phyloP scores from a whole-genome alignment of 495 filamentous ascomycete species.

The Hypoxylon rickii region DNA sequence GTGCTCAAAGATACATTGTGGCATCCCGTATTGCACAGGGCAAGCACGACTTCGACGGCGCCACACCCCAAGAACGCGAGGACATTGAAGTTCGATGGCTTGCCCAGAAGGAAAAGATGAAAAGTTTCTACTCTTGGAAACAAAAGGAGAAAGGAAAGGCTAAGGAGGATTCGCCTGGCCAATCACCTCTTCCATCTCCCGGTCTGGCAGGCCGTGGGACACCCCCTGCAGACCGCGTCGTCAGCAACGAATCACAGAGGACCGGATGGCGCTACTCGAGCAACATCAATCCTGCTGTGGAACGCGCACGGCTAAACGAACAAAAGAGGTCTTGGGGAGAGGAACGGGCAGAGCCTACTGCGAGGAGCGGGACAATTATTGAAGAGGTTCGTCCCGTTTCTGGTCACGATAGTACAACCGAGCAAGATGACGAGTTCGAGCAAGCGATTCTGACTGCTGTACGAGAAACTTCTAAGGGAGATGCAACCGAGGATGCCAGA shows the following conservation, averaged over 20 bases:
- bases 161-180: no score
- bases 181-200: no score
- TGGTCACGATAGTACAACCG: conserved; percentile 13
- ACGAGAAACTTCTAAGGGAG: conserved; percentile 66
- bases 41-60: conserved; percentile 58
- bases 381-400: conserved; percentile 22
- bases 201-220: conserved; percentile 12
- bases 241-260: conserved; percentile 31
- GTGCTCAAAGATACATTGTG: conserved; percentile 71
- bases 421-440: conserved; percentile 62
- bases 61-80: conserved; percentile 56
- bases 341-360: conserved; percentile 22
- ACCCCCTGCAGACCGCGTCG: conserved; percentile 14
- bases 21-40: conserved; percentile 74
- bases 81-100: conserved; percentile 65
- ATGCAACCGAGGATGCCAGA: conserved; percentile 66
- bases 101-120: conserved; percentile 55
- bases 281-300: conserved; percentile 45
- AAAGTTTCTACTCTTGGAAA: conserved; percentile 47
- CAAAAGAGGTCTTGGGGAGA: conserved; percentile 47
- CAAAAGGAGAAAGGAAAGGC: conserved; percentile 44
- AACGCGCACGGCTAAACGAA: conserved; percentile 55
- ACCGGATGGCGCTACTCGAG: conserved; percentile 49
- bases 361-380: conserved; percentile 38
- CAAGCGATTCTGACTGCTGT: conserved; percentile 71